Evolutionary conservation across 176 grass and related monocot species (phyloP).

Genomic region (Hyparrhenia diplandra): DNA sequence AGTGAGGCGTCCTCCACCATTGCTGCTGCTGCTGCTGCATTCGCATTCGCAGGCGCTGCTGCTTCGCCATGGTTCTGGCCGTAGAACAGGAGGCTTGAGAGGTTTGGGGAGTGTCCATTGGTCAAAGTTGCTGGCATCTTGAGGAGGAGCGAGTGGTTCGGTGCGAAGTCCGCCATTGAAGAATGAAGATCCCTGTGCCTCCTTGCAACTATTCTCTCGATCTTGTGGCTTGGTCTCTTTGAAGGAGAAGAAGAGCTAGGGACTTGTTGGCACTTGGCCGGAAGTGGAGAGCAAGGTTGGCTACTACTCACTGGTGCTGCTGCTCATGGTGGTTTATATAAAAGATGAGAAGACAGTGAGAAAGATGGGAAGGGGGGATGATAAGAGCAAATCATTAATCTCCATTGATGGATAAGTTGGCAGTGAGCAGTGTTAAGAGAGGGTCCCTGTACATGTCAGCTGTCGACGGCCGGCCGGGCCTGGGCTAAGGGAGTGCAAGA

Average conservation of each 20-base stretch:
- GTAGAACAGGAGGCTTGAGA: slow-evolving; percentile 39
- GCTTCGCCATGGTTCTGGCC: slow-evolving; percentile 28
- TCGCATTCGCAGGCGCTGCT: slow-evolving; percentile 6
- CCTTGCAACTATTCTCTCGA: slow-evolving; percentile 3
- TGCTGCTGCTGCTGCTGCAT: slow-evolving; percentile 5
- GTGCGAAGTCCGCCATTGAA: slow-evolving; percentile 49
- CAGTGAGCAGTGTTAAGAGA: slow-evolving; percentile 42
- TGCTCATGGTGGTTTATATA: slow-evolving; percentile 52
- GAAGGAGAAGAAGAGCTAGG: neutral
- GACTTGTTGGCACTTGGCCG: neutral
- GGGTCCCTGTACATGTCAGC: slow-evolving; percentile 25
- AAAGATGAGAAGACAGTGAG: slow-evolving; percentile 10
- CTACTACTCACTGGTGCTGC: slow-evolving; percentile 26
- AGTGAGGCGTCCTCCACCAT: slow-evolving; percentile 35
- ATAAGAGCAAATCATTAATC: slow-evolving; percentile 59
- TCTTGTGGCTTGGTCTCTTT: slow-evolving; percentile 6
- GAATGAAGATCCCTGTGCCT: neutral
- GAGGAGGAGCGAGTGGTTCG: slow-evolving; percentile 36
- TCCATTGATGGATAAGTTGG: slow-evolving; percentile 51
- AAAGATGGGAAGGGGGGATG: neutral
- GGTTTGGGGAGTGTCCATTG: neutral
- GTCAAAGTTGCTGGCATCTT: slow-evolving; percentile 30
- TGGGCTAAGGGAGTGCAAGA: slow-evolving; percentile 12
- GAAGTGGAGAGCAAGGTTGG: slow-evolving; percentile 9
- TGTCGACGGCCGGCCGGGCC: slow-evolving; percentile 4